Percentiles rank a stretch among this genome's conserved stretches.
Conservation (phyloP, 805 yeast genomes). For the Kluyveromyces siamensis region DNA sequence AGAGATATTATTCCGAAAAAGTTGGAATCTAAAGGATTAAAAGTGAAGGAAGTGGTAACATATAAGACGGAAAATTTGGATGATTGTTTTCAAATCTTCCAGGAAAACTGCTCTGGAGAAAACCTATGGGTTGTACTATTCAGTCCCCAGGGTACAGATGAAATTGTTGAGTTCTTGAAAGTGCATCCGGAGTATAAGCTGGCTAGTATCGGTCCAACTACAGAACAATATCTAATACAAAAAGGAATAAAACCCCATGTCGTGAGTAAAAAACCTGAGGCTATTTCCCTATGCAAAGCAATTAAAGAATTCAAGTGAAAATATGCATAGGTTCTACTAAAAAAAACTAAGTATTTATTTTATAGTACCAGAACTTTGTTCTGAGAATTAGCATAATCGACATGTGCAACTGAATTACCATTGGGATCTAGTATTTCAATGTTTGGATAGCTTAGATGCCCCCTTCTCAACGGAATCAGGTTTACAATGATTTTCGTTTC, state of each 20-base stretch:
- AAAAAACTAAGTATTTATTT: not conserved
- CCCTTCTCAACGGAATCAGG: conserved; percentile 68
- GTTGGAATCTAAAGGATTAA: conserved; percentile 25
- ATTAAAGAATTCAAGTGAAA: conserved; percentile 6
- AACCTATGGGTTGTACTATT: conserved; percentile 75
- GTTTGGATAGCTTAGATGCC: conserved; percentile 61
- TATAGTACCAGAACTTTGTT: conserved; percentile 58
- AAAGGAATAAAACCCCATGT: conserved; percentile 50
- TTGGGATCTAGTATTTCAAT: conserved; percentile 36
- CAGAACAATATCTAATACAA: conserved; percentile 49
- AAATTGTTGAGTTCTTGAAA: conserved; percentile 43
- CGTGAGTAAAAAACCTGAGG: conserved; percentile 67
- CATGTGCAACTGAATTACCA: conserved; percentile 39
- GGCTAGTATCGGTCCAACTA: conserved; percentile 92
- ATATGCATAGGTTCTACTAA: not conserved
- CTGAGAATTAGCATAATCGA: conserved; percentile 58
- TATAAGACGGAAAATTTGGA: conserved; percentile 54
- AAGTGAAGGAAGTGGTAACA: conserved; percentile 46
- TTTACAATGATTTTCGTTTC: conserved; percentile 31
- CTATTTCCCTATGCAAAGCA: conserved; percentile 42
- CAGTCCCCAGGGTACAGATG: conserved; percentile 81
- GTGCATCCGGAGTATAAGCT: conserved; percentile 11
- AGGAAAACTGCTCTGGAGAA: conserved; percentile 8
- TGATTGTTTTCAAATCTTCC: conserved; percentile 37
- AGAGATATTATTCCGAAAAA: conserved; percentile 71